Evolutionary conservation across 805 yeast species (phyloP).

Genomic region (Saccharomycopsis sp.): DNA sequence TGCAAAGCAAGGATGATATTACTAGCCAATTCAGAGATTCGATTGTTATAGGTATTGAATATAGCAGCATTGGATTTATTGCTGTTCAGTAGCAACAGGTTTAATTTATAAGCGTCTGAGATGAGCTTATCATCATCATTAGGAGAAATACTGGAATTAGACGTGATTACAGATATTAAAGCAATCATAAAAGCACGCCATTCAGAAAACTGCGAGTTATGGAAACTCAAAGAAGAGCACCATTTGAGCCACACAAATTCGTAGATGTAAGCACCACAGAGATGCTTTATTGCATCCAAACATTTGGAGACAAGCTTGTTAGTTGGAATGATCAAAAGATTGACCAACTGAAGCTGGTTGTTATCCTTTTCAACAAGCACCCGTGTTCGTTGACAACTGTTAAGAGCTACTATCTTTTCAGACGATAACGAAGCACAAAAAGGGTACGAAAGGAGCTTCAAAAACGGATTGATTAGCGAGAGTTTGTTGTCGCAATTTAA

Average conservation of each 20-base stretch:
- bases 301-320: slow-evolving; percentile 38
- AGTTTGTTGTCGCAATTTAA: slow-evolving; percentile 31
- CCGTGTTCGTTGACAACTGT: slow-evolving; percentile 21
- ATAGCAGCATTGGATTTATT: slow-evolving; percentile 26
- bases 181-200: slow-evolving; percentile 57
- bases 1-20: slow-evolving; percentile 65
- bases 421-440: slow-evolving; percentile 23
- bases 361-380: slow-evolving; percentile 12
- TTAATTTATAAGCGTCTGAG: background rate
- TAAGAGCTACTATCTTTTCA: slow-evolving; percentile 23
- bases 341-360: slow-evolving; percentile 25
- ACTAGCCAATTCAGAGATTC: slow-evolving; percentile 50
- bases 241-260: slow-evolving; percentile 58
- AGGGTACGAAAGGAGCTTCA: slow-evolving; percentile 31
- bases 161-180: slow-evolving; percentile 43
- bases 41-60: slow-evolving; percentile 17
- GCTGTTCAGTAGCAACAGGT: slow-evolving; percentile 15
- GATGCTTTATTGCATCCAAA: slow-evolving; percentile 43
- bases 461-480: slow-evolving; percentile 49
- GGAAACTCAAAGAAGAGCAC: slow-evolving; percentile 45
- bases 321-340: slow-evolving; percentile 40
- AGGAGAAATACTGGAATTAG: slow-evolving; percentile 29
- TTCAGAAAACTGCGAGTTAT: slow-evolving; percentile 33
- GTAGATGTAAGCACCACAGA: slow-evolving; percentile 52
- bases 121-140: slow-evolving; percentile 19